A percentile compares a stretch with the other conserved stretches of the same genome.
Conservation (phyloP, 306 rosid genomes). For the Biancaea sappan region DNA sequence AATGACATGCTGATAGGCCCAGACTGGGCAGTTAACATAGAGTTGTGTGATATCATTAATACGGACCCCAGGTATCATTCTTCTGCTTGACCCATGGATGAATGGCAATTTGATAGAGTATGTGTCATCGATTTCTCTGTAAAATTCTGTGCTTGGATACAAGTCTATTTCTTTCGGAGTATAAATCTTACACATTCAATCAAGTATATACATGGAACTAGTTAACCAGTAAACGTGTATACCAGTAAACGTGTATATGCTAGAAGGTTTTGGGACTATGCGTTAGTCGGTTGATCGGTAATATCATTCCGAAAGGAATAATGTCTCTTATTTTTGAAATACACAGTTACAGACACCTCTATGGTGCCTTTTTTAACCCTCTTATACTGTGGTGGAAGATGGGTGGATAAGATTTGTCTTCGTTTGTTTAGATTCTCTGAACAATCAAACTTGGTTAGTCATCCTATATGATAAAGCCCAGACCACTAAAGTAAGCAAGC, state of each 20-base stretch:
- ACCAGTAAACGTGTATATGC: background rate
- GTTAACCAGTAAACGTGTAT: constrained; percentile 16
- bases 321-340: background rate
- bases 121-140: background rate
- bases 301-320: background rate
- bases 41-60: constrained; percentile 87
- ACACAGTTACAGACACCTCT: background rate
- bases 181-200: background rate
- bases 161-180: background rate
- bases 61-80: constrained; percentile 75
- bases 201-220: background rate
- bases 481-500: background rate
- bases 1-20: constrained; percentile 96
- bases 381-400: background rate
- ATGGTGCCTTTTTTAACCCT: background rate
- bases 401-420: constrained; percentile 13
- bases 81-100: background rate
- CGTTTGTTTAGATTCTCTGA: background rate
- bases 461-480: constrained; percentile 3
- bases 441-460: background rate
- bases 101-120: background rate
- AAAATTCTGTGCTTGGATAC: background rate
- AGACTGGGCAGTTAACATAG: constrained; percentile 95
- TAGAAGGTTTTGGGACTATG: background rate
- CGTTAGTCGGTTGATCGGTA: background rate